These are phyloP conservation scores for Fusarium armeniacum DNA, from an alignment of 2,329 filamentous ascomycete genomes.

Conservation along the genomic window DNA sequence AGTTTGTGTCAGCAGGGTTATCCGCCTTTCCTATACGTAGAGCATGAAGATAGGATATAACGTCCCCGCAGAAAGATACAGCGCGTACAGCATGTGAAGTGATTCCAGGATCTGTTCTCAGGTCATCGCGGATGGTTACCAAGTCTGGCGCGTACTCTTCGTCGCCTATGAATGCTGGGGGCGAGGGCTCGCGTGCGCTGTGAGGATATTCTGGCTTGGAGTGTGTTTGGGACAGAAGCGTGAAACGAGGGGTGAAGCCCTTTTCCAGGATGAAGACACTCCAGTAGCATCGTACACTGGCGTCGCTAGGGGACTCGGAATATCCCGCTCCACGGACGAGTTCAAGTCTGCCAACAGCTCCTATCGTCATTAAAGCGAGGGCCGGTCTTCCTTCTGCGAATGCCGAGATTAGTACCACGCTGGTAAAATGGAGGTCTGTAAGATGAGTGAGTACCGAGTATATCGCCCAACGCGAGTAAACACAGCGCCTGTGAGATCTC, in stretches of 20 bases:
- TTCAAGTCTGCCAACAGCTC: constrained; percentile 37
- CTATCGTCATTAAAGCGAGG: constrained; percentile 43
- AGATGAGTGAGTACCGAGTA: constrained; percentile 8
- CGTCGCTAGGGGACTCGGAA: constrained; percentile 18
- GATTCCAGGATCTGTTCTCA: constrained; percentile 32
- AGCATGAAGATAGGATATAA: constrained; percentile 37
- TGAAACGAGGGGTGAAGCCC: constrained; percentile 35
- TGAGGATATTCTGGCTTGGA: constrained; percentile 27
- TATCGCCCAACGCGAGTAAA: constrained; percentile 20
- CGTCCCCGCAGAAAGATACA: constrained; percentile 38
- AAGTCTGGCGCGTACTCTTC: constrained; percentile 41
- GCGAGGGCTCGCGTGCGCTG: constrained; percentile 34
- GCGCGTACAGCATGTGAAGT: constrained; percentile 35
- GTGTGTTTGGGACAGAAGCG: constrained; percentile 11
- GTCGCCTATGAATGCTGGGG: constrained; percentile 13
- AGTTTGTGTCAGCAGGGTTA: constrained; percentile 37
- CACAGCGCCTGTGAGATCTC: constrained; percentile 36
- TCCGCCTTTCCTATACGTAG: constrained; percentile 38
- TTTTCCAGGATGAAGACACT: constrained; percentile 44
- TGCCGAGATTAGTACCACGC: neutral
- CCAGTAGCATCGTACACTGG: constrained; percentile 43
- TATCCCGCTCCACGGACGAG: constrained; percentile 29
- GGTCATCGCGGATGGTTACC: constrained; percentile 33
- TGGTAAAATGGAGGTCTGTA: accelerated
- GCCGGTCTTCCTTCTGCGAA: constrained; percentile 33